Conservation (phyloP, 495 filamentous ascomycete species). For the Lepraria neglecta region DNA sequence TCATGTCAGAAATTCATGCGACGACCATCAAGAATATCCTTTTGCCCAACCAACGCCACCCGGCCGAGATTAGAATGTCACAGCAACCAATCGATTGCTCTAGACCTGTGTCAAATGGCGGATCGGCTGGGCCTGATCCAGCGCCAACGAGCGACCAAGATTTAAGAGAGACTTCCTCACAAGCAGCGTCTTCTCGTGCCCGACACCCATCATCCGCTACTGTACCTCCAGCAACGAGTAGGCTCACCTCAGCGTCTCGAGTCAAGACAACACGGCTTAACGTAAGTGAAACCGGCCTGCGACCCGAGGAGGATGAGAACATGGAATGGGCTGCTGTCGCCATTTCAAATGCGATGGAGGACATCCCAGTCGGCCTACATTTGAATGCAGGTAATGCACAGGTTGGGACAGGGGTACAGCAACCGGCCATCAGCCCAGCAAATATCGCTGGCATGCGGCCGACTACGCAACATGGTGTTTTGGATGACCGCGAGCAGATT, state of each 20-base stretch:
- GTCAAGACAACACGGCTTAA: background rate
- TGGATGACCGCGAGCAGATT: background rate
- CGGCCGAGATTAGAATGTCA: background rate
- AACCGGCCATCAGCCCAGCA: background rate
- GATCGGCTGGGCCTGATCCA: background rate
- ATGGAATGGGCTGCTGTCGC: background rate
- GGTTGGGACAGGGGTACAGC: background rate
- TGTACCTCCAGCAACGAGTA: background rate
- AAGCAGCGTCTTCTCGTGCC: background rate
- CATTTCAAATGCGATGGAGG: background rate
- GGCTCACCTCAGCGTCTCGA: background rate
- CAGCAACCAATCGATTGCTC: conserved; percentile 1
- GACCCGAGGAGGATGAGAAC: background rate
- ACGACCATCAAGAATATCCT: background rate
- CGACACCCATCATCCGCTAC: background rate
- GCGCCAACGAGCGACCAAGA: background rate
- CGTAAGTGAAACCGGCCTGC: no score
- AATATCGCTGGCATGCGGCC: no score
- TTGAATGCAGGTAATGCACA: no score
- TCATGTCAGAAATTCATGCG: conserved; percentile 3
- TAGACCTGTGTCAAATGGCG: background rate
- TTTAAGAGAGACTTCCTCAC: background rate
- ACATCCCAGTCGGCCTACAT: background rate
- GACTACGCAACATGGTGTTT: no score
- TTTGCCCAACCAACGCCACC: background rate